Evolutionary conservation across 257 asterid species (phyloP), one percentile per base, ranked within the genome.

Genomic region (Mentha longifolia): DNA sequence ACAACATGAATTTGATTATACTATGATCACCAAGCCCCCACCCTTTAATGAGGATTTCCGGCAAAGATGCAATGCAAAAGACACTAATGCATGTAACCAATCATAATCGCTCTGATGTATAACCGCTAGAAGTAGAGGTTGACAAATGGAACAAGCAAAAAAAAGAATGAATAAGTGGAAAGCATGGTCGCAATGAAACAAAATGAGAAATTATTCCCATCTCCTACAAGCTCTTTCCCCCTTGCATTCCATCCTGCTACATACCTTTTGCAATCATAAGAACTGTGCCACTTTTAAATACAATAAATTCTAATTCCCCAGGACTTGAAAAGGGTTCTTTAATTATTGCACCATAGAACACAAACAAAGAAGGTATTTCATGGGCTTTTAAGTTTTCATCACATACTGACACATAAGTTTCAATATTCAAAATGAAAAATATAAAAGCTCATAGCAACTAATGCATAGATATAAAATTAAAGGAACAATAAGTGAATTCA

Each of bases 351-450:
- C 13, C 46, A 37, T n/a, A 7, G 50, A 61, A 37, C 9, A 35
- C 43, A 50, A 56, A 41, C 33, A 42, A 41, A 19, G 17, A 19
- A 56, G 19, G 41, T 22, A 31, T 54, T 52, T 22, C 62, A 28
- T 67, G 59, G 28, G 2, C 28, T 25, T 25, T 25, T 25, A 25
- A 25, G 28, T 25, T 25, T 25, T 25, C 28, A 1, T 8, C 39
- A 60, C 57, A n/a, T n/a, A 45, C 51, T 12, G 51, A 14, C 6
- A 39, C 43, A 17, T n/a, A 41, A 20, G 10, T 37, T 49, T 13
- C 52, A 57, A 45, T 2, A 74, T 45, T 28, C 31, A 14, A 62
- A 64, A 65, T 61, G 9, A 22, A 42, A 55, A 59, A 52, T 35
- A 51, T 43, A 76, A 25, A 25, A 25, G 28, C 28, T 25, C 28